These are phyloP conservation scores for Nemania bipapillata DNA, from an alignment of 2,329 filamentous ascomycete species.

Conservation along the genomic window DNA sequence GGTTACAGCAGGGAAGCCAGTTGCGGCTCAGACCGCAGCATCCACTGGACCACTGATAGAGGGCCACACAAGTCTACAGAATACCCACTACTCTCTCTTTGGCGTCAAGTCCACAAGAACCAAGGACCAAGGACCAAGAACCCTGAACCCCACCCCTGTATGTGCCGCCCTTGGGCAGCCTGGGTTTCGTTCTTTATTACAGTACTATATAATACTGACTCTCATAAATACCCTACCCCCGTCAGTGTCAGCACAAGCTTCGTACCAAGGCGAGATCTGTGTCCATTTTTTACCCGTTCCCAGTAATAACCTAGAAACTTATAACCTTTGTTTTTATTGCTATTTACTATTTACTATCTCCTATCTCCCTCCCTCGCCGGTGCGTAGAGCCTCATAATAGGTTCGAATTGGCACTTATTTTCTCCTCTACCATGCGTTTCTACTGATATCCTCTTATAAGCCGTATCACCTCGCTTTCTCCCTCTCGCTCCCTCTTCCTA, in stretches of 20 bases:
- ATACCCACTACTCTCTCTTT: too few relatives aligned
- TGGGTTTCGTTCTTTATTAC: constrained; percentile 4
- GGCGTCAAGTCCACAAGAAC: too few relatives aligned
- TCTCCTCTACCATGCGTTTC: not conserved
- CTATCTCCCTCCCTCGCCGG: not conserved
- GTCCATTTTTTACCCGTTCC: constrained; percentile 16
- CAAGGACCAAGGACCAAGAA: too few relatives aligned
- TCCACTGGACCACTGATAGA: not conserved
- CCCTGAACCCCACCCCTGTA: too few relatives aligned
- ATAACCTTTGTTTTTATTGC: constrained; percentile 2
- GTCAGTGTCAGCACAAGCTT: not conserved
- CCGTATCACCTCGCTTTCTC: too few relatives aligned
- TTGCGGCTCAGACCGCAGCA: not conserved
- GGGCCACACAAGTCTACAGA: not conserved
- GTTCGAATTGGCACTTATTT: not conserved
- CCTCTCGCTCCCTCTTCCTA: not conserved
- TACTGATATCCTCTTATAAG: not conserved
- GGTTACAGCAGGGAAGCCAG: not conserved
- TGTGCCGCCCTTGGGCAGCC: not conserved
- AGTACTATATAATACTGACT: not conserved
- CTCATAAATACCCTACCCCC: constrained; percentile 20
- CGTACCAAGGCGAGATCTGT: not conserved
- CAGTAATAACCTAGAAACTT: not conserved
- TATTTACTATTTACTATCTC: not conserved
- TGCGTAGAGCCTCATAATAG: not conserved